Base-by-base conservation (phyloP, 306 rosid species). In the Cucumis hystrix region DNA sequence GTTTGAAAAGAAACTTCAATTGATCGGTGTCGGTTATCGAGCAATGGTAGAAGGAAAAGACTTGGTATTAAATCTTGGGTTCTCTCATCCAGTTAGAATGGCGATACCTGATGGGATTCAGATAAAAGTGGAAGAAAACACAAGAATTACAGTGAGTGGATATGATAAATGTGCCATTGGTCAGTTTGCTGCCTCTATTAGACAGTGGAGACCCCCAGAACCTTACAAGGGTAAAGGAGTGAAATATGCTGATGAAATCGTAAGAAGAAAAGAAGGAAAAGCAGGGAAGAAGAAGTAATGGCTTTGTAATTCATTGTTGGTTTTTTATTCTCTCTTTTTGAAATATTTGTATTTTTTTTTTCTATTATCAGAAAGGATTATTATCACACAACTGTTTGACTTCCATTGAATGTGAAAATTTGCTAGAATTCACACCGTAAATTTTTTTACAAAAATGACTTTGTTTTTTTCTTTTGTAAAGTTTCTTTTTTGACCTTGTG, bases 171-270 rank as follows among this genome's bases (percentile, higher is more conserved):
- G 96, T 70, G 96, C 81, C 30, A 81, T 95, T 18, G 99, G 99
- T 71, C 97, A 95, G 82, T 92, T 92, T 87, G 97, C 97, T 80
- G 97, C 97, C 64, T 88, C 97, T 0, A 82, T 92, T 70, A 86
- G 97, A 84, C 87, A 83, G 84, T 95, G 99, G 97, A 90, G 99
- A 81, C 99, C 99, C 17, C 99, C 99, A 11, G 99, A 95, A 78
- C 99, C 99, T 21, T 95, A 95, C 81, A 95, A 95, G 78, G 99
- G 99, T 67, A 95, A 95, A 87, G 99, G 99, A 83, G 84, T 95
- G 72, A 95, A 89, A 88, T 95, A 95, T 85, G 97, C 96, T 18
- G 97, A 95, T 77, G 97, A 95, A 84, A 23, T 95, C 43, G 77
- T 95, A 17, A 86, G 99, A 85, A 89, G 97, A 80, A 92, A 95